phyloP scores from a whole-genome alignment of 192 early-diverging fungal genomes.

The Coemansia sp. region DNA sequence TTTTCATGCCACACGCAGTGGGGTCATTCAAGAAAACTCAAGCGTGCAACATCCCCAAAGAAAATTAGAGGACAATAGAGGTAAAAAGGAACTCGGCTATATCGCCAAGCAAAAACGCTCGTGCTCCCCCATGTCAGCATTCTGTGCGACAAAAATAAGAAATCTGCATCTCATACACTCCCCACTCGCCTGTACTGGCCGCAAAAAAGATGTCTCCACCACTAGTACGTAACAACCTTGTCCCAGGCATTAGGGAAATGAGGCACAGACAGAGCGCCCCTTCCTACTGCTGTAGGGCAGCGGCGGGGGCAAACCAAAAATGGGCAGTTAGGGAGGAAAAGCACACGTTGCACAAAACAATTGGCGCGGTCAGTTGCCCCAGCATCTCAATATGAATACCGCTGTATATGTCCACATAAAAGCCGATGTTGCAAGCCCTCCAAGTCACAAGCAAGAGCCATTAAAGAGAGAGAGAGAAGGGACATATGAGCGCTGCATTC shows the following conservation, averaged over 20 bases:
- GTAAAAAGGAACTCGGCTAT: neutral
- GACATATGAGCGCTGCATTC: neutral
- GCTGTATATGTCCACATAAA: constrained; percentile 4
- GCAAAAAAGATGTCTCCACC: neutral
- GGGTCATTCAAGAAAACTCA: neutral
- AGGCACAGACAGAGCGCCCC: neutral
- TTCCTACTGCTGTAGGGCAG: neutral
- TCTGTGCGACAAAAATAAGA: neutral
- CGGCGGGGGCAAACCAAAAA: constrained; percentile 13
- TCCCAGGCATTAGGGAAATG: neutral
- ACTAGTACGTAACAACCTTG: neutral
- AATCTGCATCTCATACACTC: neutral
- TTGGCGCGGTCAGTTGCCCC: constrained; percentile 1
- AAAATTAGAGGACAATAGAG: neutral
- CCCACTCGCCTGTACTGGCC: neutral
- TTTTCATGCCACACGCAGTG: neutral
- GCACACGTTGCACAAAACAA: constrained; percentile 6
- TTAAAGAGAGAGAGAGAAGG: neutral
- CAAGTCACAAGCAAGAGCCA: constrained; percentile 1
- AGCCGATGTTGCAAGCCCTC: neutral
- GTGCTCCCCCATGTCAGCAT: neutral
- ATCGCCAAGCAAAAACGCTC: neutral
- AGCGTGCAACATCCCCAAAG: neutral
- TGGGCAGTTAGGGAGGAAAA: neutral
- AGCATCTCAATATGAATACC: neutral